These are phyloP conservation scores for Lachnellula occidentalis DNA, from an alignment of 2,329 filamentous ascomycete species.

Conservation along the genomic window DNA sequence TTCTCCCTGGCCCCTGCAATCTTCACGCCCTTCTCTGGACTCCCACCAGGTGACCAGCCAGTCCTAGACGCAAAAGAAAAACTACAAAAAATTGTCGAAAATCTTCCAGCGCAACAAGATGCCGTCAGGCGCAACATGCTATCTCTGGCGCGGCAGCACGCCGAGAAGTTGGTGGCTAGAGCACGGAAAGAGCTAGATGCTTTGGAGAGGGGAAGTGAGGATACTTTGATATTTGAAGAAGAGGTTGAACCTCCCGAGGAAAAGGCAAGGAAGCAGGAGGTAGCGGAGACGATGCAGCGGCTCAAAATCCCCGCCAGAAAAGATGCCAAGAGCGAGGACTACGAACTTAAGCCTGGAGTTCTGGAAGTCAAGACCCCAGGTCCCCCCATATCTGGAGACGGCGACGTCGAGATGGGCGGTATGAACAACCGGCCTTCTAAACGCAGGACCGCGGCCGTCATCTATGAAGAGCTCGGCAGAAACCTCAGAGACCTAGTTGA, in stretches of 20 bases:
- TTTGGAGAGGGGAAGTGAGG: constrained; percentile 3
- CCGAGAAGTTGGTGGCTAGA: constrained; percentile 4
- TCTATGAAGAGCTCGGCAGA: constrained; percentile 7
- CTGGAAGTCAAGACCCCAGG: background rate
- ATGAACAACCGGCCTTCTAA: background rate
- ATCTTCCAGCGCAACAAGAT: constrained; percentile 21
- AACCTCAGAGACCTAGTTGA: constrained; percentile 13
- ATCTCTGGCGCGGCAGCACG: constrained; percentile 10
- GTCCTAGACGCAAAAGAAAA: constrained; percentile 8
- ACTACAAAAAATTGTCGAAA: constrained; percentile 18
- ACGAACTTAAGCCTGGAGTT: constrained; percentile 11
- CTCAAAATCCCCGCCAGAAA: constrained; percentile 31
- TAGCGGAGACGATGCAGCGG: constrained; percentile 37
- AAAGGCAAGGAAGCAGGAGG: constrained; percentile 26
- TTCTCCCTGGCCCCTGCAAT: constrained; percentile 16
- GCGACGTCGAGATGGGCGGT: constrained; percentile 15
- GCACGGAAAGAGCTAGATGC: constrained; percentile 13
- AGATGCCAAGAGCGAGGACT: constrained; percentile 15
- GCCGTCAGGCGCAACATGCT: constrained; percentile 21
- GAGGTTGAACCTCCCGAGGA: background rate
- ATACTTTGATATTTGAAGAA: background rate
- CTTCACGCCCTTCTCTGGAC: constrained; percentile 23
- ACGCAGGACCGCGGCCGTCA: constrained; percentile 2
- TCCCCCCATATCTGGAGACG: background rate
- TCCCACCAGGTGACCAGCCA: constrained; percentile 3